Base-by-base conservation (phyloP, 179 eudicot genomes). In the Pouteria campechiana region DNA sequence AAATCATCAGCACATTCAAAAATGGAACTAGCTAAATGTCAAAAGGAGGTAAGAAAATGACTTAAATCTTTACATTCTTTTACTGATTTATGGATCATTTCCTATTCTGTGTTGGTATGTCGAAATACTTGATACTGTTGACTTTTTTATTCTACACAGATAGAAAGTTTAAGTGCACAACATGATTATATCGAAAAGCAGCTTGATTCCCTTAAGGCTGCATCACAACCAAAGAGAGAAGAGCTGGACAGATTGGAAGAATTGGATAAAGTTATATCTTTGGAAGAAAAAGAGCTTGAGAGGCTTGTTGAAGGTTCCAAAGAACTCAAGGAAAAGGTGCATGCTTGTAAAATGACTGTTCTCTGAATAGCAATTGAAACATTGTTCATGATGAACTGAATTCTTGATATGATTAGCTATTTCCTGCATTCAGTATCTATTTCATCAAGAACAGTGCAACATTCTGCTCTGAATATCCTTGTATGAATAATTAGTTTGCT, bases 241-340 rank as follows among this genome's bases (percentile, higher is more conserved):
- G 99, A 92, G 55, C 63, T 82, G 30, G 46, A 59, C 38, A 71
- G 73, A 69, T 61, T 82, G 14, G 45, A 54, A 34, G 83, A 82
- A 59, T 80, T 92, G 13, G 53, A 60, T 50, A 43, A 65, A 44
- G 44, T 47, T 25, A 67, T 77, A 48, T 64, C 75, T 45, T 39
- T 55, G 28, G 99, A 92, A 68, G 92, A 82, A 56, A 73, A 61
- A 33, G 88, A 92, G 70, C 76, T 92, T 30, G 58, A 55, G 6
- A 67, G 72, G 48, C 81, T 92, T 48, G 57, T 68, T 37, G 57
- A 70, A 47, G 87, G 86, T 18, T 92, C 99, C 30, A 70, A 52
- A 40, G 64, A 79, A 47, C 60, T 92, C 40, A 92, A 92, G 65
- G 78, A 73, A 34, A 92, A 87, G 99, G 99, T 86, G 23, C n/a